phyloP scores from a whole-genome alignment of 2,329 filamentous ascomycete species.

The Talaromyces verruculosus region DNA sequence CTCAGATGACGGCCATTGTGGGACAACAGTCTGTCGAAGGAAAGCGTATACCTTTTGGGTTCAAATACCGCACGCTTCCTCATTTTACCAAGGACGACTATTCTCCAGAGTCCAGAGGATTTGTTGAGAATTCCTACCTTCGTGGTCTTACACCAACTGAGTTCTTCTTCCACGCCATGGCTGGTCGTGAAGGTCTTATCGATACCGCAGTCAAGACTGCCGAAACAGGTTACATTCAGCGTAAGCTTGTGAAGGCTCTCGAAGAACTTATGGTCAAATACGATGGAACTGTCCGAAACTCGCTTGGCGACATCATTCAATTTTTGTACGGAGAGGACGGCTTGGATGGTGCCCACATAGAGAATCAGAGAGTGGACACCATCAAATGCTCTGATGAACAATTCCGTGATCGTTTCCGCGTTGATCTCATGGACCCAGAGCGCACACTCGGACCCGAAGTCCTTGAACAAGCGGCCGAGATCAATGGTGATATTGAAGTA shows the following conservation, averaged over 20 bases:
- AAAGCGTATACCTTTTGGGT: conserved; percentile 97
- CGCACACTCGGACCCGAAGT: conserved; percentile 65
- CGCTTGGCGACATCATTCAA: conserved; percentile 91
- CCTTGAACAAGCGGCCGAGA: conserved; percentile 82
- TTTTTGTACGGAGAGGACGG: conserved; percentile 98
- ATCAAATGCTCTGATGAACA: conserved; percentile 75
- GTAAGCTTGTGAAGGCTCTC: conserved; percentile 94
- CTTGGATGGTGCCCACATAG: conserved; percentile 87
- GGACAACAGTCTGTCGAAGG: conserved; percentile 98
- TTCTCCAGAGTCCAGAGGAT: conserved; percentile 92
- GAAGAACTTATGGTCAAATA: conserved; percentile 98
- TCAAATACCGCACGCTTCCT: conserved; percentile 94
- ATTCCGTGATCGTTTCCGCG: conserved; percentile 77
- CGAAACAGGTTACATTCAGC: conserved; percentile 98
- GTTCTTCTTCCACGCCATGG: conserved; percentile 99
- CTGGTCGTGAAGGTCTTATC: conserved; percentile 98
- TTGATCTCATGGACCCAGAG: conserved; percentile 78
- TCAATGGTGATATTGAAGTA: conserved; percentile 81
- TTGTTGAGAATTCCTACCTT: conserved; percentile 98
- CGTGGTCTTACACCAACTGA: conserved; percentile 92
- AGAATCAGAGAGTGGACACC: conserved; percentile 86
- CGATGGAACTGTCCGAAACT: conserved; percentile 95
- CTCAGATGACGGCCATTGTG: conserved; percentile 97
- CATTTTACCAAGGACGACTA: conserved; percentile 99
- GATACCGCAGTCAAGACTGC: conserved; percentile 99